Base-by-base conservation (phyloP, 495 filamentous ascomycete species). In the Penicillium coprophilum region DNA sequence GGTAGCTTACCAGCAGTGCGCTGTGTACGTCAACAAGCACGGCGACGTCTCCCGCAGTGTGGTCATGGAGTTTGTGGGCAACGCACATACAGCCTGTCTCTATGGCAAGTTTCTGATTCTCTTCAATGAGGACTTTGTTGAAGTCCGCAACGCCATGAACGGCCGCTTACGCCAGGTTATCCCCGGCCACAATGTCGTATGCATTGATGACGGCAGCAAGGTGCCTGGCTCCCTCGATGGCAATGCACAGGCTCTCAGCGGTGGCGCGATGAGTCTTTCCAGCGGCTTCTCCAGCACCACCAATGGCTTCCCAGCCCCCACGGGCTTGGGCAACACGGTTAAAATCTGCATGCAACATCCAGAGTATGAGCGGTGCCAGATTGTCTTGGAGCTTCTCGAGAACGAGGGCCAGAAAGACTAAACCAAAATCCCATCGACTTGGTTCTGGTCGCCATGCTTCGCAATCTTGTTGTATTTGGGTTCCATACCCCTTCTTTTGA, bases 281-380 rank as follows among this genome's bases (percentile, higher is more conserved):
- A 67, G 67, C 20, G 70, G 71, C 12, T 53, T 65, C 24, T 54
- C 52, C 5, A 59, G 56, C 15, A 24, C 39, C 6, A 50, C 53
- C 0, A 78, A 78, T 58, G 75, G 75, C 4, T 61, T 66, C 3
- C 40, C 62, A 7, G 66, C 59, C 1, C 53, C 39, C 23, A 53
- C 32, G 2, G 45, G 28, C 2, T 3, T 47, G 17, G 69, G 70
- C 13, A 73, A 85, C 55, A 96, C 86, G 2, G 85, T 97, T 51
- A 98, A 98, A 80, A 83, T 98, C 39, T 89, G 87, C 59, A 93
- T 97, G 90, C 90, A 91, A 63, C 93, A 97, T 73, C 94, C 94
- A 1, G 89, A 95, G 71, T 76, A 87, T 55, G 79, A 89, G 46
- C 82, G 87, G 21, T 85, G 82, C 57, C 91, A 96, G 75, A 83